These are phyloP conservation scores for Sugiyamaella sp. DNA, from an alignment of 1,139 yeast species.

Conservation along the genomic window DNA sequence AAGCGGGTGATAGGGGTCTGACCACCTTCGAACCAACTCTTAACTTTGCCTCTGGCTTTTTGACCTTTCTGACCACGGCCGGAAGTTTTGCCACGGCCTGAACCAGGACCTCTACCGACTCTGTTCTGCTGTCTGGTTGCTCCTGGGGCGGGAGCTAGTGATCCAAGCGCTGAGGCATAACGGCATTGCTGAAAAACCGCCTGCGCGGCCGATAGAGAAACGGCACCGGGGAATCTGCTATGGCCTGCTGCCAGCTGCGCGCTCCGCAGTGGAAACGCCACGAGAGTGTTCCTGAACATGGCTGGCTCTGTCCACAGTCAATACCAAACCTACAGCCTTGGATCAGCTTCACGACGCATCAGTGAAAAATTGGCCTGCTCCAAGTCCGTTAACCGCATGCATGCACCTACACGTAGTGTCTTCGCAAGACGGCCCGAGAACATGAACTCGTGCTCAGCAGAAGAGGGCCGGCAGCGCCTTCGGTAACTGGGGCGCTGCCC, in stretches of 20 bases:
- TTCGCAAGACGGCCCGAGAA: no score
- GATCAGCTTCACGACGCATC: neutral
- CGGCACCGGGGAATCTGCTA: neutral
- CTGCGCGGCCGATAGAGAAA: neutral
- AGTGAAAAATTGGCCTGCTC: neutral
- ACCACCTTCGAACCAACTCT: slow-evolving; percentile 98
- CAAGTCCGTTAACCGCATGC: neutral
- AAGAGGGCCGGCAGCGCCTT: neutral
- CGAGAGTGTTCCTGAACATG: neutral
- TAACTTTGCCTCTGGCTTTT: slow-evolving; percentile 89
- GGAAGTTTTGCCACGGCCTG: slow-evolving; percentile 86
- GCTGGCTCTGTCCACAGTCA: neutral
- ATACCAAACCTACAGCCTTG: neutral
- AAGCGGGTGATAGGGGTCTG: slow-evolving; percentile 91
- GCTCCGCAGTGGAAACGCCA: neutral
- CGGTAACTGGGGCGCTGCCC: neutral
- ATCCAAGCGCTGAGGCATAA: slow-evolving; percentile 29
- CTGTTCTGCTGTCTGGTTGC: slow-evolving; percentile 55
- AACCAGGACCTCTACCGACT: slow-evolving; percentile 96
- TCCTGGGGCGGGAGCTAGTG: slow-evolving; percentile 39
- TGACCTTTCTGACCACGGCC: slow-evolving; percentile 99
- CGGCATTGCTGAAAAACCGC: slow-evolving; percentile 13
- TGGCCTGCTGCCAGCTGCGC: neutral
- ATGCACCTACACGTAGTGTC: neutral
- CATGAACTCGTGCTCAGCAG: neutral